Evolutionary conservation across 306 rosid species (phyloP).

Genomic region (Canavalia gladiata): DNA sequence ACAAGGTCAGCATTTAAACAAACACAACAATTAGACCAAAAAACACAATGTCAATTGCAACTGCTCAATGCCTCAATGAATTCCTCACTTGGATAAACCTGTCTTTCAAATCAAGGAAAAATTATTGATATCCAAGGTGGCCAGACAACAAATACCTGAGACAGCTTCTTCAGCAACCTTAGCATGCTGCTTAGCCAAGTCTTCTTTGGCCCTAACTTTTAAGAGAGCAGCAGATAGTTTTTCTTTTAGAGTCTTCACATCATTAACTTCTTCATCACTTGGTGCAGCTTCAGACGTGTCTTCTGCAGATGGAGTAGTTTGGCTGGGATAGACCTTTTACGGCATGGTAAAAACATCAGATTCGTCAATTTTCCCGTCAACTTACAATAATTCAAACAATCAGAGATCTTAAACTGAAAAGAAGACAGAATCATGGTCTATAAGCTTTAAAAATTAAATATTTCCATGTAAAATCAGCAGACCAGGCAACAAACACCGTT

Average conservation of each 20-base stretch:
- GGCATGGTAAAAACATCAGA: conserved; percentile 39
- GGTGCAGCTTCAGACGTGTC: conserved; percentile 60
- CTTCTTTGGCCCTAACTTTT: conserved; percentile 65
- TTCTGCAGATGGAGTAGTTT: conserved; percentile 60
- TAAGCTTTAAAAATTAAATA: background rate
- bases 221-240: conserved; percentile 69
- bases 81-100: conserved; percentile 16
- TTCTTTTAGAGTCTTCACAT: conserved; percentile 57
- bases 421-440: background rate
- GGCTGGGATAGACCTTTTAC: conserved; percentile 60
- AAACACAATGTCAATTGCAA: conserved; percentile 1
- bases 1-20: background rate
- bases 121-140: background rate
- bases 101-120: background rate
- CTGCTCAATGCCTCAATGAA: background rate
- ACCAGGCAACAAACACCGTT: conserved; percentile 16
- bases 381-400: conserved; percentile 34
- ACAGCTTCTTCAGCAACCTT: conserved; percentile 91
- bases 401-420: conserved; percentile 18
- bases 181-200: conserved; percentile 77
- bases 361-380: conserved; percentile 27
- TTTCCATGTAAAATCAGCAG: background rate
- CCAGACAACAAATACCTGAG: conserved; percentile 60
- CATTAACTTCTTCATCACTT: conserved; percentile 52
- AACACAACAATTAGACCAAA: conserved; percentile 15